Evolutionary conservation across 2,329 filamentous ascomycete genomes (phyloP), one percentile per base, ranked within the genome.

Genomic region (Fusarium paranaense): DNA sequence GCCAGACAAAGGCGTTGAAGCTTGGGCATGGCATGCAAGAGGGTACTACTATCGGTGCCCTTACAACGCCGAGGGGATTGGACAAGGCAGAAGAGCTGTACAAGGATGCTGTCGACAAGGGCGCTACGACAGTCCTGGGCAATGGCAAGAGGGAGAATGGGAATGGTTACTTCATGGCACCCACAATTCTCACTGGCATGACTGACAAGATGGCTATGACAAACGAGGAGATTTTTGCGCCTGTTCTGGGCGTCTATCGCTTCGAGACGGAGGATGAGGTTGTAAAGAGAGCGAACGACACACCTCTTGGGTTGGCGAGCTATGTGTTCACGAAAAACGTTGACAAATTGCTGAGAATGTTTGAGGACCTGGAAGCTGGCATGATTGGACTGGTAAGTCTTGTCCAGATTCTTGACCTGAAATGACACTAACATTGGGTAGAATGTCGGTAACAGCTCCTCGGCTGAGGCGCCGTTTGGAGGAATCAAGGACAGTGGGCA

Each of bases 191-290:
- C 1, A 40, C 58, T 10, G 71, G 70, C 2, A 61, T 64, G 30
- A 71, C 38, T 1, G 40, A 64, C 6, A 32, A 62, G 6, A 70
- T 64, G 8, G 56, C 56, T 0, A 59, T 76, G 4, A 69, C 58
- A 0, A 35, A 62, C 1, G 75, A 77, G 11, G 75, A 77, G 27
- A 69, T 47, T 1, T 77, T 77, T 37, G 73, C 63, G 1, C 75
- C 75, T 0, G 60, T 77, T 0, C 40, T 69, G 3, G 67, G 64
- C 1, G 50, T 77, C 0, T 77, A 67, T 20, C 67, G 64, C 1
- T 77, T 77, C 1, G 66, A 71, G 14, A 74, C 71, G 0, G 75
- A 77, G 1, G 66, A 67, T 0, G 73, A 77, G 6, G 75, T 64
- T 8, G 64, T 77, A 1, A 16, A 52, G 0, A 25, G 8, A 0